These are phyloP conservation scores for Thielaviopsis musarum DNA, from an alignment of 2,329 filamentous ascomycete genomes.

Conservation along the genomic window DNA sequence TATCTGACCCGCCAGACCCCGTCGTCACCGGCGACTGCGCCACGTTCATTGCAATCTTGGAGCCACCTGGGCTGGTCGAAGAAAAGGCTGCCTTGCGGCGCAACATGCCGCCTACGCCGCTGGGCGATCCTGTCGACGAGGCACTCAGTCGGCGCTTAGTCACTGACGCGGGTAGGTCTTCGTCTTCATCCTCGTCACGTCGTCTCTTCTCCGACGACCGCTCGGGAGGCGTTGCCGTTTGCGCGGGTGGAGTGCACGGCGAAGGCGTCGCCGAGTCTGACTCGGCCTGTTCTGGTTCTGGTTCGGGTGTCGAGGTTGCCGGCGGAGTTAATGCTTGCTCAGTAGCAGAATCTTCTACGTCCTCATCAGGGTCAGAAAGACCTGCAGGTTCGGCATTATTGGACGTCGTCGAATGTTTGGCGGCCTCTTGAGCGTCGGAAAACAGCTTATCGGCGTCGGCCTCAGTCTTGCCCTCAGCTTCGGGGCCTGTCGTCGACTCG, in stretches of 20 bases:
- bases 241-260: constrained; percentile 20
- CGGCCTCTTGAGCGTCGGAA: not conserved
- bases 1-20: constrained; percentile 22
- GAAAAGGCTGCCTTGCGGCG: constrained; percentile 31
- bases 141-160: constrained; percentile 44
- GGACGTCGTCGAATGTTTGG: constrained; percentile 11
- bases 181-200: constrained; percentile 76
- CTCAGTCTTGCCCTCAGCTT: not conserved
- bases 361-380: not conserved
- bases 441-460: not conserved
- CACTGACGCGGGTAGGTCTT: constrained; percentile 56
- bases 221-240: constrained; percentile 47
- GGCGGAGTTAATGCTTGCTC: not conserved
- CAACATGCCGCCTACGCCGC: constrained; percentile 15
- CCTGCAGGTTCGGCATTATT: not conserved
- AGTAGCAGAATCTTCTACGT: not conserved
- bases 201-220: constrained; percentile 76
- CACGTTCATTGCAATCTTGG: constrained; percentile 43
- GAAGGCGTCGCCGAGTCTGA: constrained; percentile 16
- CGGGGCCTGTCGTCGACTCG: constrained; percentile 12
- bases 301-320: not conserved
- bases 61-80: constrained; percentile 23
- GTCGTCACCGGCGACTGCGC: constrained; percentile 29
- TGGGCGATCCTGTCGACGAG: constrained; percentile 20
- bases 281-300: not conserved